Evolutionary conservation across 1,139 yeast genomes (phyloP), one percentile per base, ranked within the genome.

Genomic region (Lodderomyces jiufengensis): DNA sequence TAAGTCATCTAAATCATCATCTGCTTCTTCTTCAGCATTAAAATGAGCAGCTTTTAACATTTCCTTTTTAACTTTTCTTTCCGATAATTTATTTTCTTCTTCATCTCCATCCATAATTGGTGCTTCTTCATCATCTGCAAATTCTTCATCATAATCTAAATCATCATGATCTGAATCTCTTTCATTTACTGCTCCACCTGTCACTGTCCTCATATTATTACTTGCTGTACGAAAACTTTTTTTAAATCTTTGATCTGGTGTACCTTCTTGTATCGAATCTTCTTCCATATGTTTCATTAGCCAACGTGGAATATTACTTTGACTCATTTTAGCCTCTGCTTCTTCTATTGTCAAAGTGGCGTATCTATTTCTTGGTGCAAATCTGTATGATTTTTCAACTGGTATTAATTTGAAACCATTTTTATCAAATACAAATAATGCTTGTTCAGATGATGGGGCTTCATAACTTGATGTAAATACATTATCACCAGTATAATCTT

Each of bases 51-150:
- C 96, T 41, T 80, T 76, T 44, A 87, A 71, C 92, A 86, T 88
- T 59, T 92, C 97, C 49, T 77, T 82, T 61, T 90, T 92, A 55
- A 92, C 83, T 51, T 88, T 83, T 46, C 76, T 77, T 57, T 92
- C 97, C 27, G 90, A 84, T 48, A 88, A 84, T 56, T 84, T 88
- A 55, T 87, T 85, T 54, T 92, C 98, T 52, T 87, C 95, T 54
- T 92, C 98, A 39, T 90, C 88, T 34, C 97, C 97, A 53, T 92
- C 98, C 75, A 92, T 80, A 42, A 90, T 85, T 21, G 98, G 98
- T 1, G 97, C 97, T 58, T 92, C 98, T 63, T 92, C 98, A 58
- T 92, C 98, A 59, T 92, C 98, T 15, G 95, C 97, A 61, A 92
- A 92, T 56, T 90, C 97, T 56, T 92, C 98, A 48, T 92, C 97